Conservation (phyloP, 306 rosid genomes). For the Hylodesmum podocarpum region DNA sequence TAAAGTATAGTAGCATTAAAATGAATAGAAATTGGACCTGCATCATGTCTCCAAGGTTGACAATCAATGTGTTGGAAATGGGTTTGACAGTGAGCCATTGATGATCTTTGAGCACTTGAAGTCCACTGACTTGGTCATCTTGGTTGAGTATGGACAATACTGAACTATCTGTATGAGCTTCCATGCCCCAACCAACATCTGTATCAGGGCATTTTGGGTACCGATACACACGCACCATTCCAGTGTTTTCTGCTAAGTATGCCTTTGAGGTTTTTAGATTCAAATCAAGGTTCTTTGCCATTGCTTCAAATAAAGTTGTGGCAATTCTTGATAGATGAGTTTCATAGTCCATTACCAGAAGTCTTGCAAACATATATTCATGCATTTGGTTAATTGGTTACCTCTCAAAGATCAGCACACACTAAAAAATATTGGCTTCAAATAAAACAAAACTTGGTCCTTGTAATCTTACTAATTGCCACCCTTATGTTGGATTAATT, state of each 20-base stretch:
- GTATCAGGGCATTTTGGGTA: slow-evolving; percentile 41
- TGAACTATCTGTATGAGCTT: slow-evolving; percentile 65
- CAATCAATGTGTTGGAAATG: slow-evolving; percentile 41
- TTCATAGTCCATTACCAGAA: slow-evolving; percentile 54
- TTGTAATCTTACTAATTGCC: no score
- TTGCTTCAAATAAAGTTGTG: slow-evolving; percentile 39
- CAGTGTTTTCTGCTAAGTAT: slow-evolving; percentile 47
- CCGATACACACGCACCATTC: slow-evolving; percentile 60
- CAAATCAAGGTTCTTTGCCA: slow-evolving; percentile 48
- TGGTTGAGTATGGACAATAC: slow-evolving; percentile 37
- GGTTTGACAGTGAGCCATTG: slow-evolving; percentile 59
- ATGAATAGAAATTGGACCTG: slow-evolving; percentile 24
- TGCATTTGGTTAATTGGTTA: neutral
- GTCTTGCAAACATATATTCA: slow-evolving; percentile 29
- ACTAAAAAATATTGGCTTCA: neutral
- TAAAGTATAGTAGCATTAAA: neutral
- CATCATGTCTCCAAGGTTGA: slow-evolving; percentile 47
- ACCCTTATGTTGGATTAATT: no score
- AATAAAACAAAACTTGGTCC: no score
- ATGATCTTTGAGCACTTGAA: slow-evolving; percentile 56
- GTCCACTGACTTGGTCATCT: slow-evolving; percentile 48
- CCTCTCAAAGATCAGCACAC: neutral
- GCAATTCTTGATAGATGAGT: slow-evolving; percentile 47
- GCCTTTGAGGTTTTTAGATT: slow-evolving; percentile 24
- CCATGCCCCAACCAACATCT: slow-evolving; percentile 56